A percentile compares a stretch with the other conserved stretches of the same genome.
phyloP scores from a whole-genome alignment of 106 monocot species.

The Dioscorea alata region DNA sequence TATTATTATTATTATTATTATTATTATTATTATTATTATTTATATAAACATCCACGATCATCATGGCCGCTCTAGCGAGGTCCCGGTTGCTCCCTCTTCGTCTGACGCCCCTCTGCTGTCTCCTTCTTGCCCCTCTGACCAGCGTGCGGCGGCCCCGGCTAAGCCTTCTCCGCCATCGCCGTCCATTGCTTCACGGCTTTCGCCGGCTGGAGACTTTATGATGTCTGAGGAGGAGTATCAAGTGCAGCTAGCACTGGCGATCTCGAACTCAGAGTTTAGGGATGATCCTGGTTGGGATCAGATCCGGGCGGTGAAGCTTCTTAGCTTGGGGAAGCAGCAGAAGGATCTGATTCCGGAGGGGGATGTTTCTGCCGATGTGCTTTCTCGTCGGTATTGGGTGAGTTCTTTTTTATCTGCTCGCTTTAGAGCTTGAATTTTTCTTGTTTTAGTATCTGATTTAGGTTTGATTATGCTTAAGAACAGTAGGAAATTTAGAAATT shows the following conservation, averaged over 20 bases:
- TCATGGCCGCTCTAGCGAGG: conserved; percentile 30
- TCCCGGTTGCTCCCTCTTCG: conserved; percentile 9
- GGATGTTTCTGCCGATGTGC: conserved; percentile 39
- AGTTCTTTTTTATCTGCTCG: too few species aligned
- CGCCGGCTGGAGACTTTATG: conserved; percentile 50
- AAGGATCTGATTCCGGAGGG: conserved; percentile 18
- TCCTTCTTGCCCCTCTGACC: conserved; percentile 7
- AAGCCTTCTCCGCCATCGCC: conserved; percentile 10
- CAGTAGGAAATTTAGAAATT: too few species aligned
- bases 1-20: too few species aligned
- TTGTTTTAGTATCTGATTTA: too few species aligned
- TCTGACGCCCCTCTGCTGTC: conserved; percentile 1
- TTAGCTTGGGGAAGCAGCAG: conserved; percentile 51
- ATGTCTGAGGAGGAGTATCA: conserved; percentile 92
- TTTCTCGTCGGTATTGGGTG: conserved; percentile 71
- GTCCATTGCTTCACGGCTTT: conserved; percentile 1
- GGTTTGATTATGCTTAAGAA: too few species aligned
- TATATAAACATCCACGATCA: too few species aligned
- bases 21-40: too few species aligned
- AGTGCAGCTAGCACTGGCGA: conserved; percentile 89
- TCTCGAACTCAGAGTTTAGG: too few species aligned
- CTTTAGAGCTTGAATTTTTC: too few species aligned
- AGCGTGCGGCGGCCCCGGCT: too few species aligned
- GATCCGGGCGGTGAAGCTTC: conserved; percentile 58
- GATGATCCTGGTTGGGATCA: too few species aligned